Evolutionary conservation across 805 yeast species (phyloP).

Genomic region (Metschnikowia arizonensis): DNA sequence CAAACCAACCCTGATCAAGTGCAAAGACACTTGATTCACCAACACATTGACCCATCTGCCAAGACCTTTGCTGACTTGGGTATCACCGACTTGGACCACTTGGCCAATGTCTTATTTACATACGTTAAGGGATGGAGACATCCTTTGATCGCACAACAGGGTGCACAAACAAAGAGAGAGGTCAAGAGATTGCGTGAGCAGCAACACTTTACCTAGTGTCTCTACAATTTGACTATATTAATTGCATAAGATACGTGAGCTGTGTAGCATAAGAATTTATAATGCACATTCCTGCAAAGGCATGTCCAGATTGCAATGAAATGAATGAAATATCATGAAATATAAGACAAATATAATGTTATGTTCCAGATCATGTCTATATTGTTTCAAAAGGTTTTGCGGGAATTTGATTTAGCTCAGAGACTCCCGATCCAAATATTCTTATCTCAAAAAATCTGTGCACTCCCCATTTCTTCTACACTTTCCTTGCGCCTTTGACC

Average conservation of each 20-base stretch:
- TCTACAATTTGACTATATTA: constrained; percentile 1
- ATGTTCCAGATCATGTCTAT: background rate
- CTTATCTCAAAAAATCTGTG: constrained; percentile 2
- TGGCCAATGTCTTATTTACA: constrained; percentile 45
- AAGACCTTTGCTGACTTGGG: constrained; percentile 69
- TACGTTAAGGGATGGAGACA: constrained; percentile 49
- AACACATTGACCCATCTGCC: constrained; percentile 56
- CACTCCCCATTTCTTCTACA: background rate
- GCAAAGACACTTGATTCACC: constrained; percentile 68
- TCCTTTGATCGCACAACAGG: constrained; percentile 45
- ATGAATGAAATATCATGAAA: too few species aligned
- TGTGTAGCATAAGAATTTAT: background rate
- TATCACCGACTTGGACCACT: constrained; percentile 42
- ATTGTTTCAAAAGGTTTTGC: too few species aligned
- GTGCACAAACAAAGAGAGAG: constrained; percentile 40
- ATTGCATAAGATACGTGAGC: constrained; percentile 4
- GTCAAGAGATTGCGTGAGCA: constrained; percentile 41
- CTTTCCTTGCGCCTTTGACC: background rate
- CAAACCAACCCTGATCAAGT: constrained; percentile 67
- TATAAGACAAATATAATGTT: too few species aligned
- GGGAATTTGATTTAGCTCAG: background rate
- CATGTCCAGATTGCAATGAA: too few species aligned
- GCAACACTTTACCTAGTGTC: constrained; percentile 38
- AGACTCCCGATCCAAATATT: background rate
- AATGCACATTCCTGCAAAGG: too few species aligned